Evolutionary conservation across 2,329 filamentous ascomycete genomes (phyloP), one percentile per base, ranked within the genome.

Genomic region (Ceratocystis huliohia): DNA sequence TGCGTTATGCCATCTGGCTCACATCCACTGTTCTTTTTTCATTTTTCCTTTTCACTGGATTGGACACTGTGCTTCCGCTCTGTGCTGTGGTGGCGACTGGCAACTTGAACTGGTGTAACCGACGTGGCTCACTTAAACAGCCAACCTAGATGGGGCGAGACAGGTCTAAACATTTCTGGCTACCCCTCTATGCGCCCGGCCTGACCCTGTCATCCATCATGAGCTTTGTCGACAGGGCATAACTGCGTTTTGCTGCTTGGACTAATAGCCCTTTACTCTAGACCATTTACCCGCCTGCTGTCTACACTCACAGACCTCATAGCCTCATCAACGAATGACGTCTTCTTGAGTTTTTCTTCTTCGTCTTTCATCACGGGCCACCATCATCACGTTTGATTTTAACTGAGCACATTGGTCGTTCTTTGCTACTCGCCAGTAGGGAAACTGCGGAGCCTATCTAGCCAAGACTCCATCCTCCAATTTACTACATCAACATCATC

Each of bases 61-160:
- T 28, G 48, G 48, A 25, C 48, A 28, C 48, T 50, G 46, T 20
- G 8, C 3, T 22, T 53, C 8, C 25, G 48, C 48, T 53, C 48
- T 59, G 56, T 15, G 25, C 15, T 59, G 56, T 59, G 7, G 25
- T 8, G 56, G 15, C 28, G 30, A 59, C 25, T 20, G 7, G 7
- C 56, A 59, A 17, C 56, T 59, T 57, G 53, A 10, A 25, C 20
- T 59, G 56, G 56, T 59, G 56, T 59, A 59, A 59, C 56, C 56
- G 13, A 37, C 15, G n/a, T 59, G 15, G 25, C 17, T 17, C 56
- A 33, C 56, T 7, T n/a, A 13, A 59, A 59, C 56, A 59, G 30
- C 56, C 56, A 33, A 37, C 28, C 15, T 30, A 59, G 25, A 59
- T 30, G 33, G 17, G 53, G 33, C 13, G 17, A 59, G 56, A 59